Evolutionary conservation across 164 flowering plant genomes (phyloP).

Genomic region (Chimonanthus praecox): DNA sequence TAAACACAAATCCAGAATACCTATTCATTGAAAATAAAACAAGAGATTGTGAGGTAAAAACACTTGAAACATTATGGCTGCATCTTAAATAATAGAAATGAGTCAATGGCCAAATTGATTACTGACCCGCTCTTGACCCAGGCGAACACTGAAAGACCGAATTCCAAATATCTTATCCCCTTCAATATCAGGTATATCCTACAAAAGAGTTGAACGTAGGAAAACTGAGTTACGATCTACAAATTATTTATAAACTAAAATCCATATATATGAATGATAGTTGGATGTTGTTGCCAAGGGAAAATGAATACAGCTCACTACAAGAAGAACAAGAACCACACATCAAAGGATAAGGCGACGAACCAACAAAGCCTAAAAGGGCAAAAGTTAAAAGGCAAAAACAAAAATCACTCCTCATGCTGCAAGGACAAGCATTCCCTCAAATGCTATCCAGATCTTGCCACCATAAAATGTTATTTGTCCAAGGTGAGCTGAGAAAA

Average conservation of each 20-base stretch:
- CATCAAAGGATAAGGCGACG: too few relatives aligned
- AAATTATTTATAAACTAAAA: not conserved
- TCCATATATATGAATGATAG: too few relatives aligned
- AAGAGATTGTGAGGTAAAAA: not conserved
- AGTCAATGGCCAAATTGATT: not conserved
- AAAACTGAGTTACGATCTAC: constrained; percentile 3
- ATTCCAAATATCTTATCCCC: constrained; percentile 82
- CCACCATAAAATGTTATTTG: too few relatives aligned
- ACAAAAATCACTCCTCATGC: too few relatives aligned
- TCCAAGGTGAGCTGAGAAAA: too few relatives aligned
- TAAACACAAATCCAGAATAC: constrained; percentile 78
- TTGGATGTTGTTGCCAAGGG: too few relatives aligned
- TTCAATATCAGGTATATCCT: constrained; percentile 91
- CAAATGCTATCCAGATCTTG: too few relatives aligned
- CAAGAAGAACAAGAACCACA: too few relatives aligned
- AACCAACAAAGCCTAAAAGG: too few relatives aligned
- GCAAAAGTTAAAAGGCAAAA: too few relatives aligned
- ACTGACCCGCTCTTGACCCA: constrained; percentile 78
- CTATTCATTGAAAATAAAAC: constrained; percentile 28
- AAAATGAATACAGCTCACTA: too few relatives aligned
- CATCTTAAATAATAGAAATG: not conserved
- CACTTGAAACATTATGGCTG: not conserved
- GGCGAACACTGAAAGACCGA: constrained; percentile 57
- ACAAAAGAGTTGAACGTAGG: constrained; percentile 9
- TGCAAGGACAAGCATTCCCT: too few relatives aligned